Evolutionary conservation across 2,329 filamentous ascomycete genomes (phyloP).

Genomic region (Eutypella sp.): DNA sequence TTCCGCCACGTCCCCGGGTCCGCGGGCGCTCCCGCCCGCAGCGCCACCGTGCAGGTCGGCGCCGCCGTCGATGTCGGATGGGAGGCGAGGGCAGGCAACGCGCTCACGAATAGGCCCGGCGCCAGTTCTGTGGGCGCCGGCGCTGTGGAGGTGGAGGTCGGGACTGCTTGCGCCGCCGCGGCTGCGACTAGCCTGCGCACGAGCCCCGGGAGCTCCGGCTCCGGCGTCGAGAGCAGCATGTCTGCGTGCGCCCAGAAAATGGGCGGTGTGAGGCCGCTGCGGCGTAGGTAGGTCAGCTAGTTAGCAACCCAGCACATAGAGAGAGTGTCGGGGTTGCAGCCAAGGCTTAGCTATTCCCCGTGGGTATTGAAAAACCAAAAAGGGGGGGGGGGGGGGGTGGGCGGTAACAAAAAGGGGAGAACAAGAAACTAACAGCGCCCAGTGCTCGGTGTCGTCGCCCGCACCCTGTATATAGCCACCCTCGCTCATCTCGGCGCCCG

Average conservation of each 20-base stretch:
- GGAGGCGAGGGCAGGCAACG: conserved; percentile 11
- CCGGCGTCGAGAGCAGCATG: conserved; percentile 55
- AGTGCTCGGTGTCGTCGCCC: conserved; percentile 91
- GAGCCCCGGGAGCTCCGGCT: conserved; percentile 55
- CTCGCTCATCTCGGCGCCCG: conserved; percentile 63
- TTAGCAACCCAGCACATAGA: neutral
- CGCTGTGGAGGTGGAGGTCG: neutral
- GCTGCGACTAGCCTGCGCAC: conserved; percentile 36
- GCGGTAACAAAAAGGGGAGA: too few species aligned
- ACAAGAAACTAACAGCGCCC: conserved; percentile 56
- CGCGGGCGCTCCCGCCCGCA: conserved; percentile 40
- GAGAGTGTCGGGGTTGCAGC: neutral
- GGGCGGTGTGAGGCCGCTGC: conserved; percentile 62
- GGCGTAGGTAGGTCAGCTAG: neutral
- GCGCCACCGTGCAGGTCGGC: conserved; percentile 34
- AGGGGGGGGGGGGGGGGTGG: too few species aligned
- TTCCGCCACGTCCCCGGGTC: conserved; percentile 38
- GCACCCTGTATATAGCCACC: conserved; percentile 88
- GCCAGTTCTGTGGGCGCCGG: conserved; percentile 28
- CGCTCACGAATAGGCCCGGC: conserved; percentile 23
- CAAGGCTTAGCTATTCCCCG: neutral
- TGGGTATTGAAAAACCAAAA: too few species aligned
- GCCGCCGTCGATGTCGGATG: conserved; percentile 9
- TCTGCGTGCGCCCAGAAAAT: conserved; percentile 73
- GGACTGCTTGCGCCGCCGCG: too few species aligned